A percentile compares a stretch with the other conserved stretches of the same genome.
These are phyloP conservation scores for Asclepias syriaca DNA, from an alignment of 257 asterid species.

Conservation along the genomic window DNA sequence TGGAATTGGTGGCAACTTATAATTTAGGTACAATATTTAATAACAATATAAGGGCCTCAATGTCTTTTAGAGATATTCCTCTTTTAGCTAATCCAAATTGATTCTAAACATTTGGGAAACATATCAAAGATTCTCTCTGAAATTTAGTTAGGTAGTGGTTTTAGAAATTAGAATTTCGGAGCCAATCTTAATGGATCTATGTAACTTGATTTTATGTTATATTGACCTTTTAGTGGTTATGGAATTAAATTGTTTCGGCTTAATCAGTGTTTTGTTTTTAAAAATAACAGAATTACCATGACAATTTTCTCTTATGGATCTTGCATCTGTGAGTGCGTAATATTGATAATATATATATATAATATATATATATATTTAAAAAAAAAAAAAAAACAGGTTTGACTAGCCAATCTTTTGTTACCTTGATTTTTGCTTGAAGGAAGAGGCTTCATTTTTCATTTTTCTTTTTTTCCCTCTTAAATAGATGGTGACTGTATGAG, in stretches of 20 bases:
- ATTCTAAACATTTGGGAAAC: not conserved
- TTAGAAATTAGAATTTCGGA: not conserved
- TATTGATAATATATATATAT: not conserved
- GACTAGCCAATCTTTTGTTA: not conserved
- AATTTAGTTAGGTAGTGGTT: not conserved
- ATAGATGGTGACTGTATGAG: no score
- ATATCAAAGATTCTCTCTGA: no score
- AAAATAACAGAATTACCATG: not conserved
- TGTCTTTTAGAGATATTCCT: not conserved
- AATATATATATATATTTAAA: no score
- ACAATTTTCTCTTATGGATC: not conserved
- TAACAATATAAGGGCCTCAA: not conserved
- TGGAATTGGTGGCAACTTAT: not conserved
- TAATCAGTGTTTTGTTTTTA: not conserved
- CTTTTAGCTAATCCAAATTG: not conserved
- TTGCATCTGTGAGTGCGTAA: not conserved
- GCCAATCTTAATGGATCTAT: not conserved
- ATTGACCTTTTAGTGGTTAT: not conserved
- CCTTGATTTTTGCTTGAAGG: not conserved
- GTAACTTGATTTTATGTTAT: not conserved
- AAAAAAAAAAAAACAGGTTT: not conserved
- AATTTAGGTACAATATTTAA: not conserved
- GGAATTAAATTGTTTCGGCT: not conserved
- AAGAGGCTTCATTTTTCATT: not conserved
- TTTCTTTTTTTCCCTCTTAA: not conserved